Evolutionary conservation across 2,329 filamentous ascomycete species (phyloP), one percentile per base, ranked within the genome.

Genomic region (Gnomoniopsis sp.): DNA sequence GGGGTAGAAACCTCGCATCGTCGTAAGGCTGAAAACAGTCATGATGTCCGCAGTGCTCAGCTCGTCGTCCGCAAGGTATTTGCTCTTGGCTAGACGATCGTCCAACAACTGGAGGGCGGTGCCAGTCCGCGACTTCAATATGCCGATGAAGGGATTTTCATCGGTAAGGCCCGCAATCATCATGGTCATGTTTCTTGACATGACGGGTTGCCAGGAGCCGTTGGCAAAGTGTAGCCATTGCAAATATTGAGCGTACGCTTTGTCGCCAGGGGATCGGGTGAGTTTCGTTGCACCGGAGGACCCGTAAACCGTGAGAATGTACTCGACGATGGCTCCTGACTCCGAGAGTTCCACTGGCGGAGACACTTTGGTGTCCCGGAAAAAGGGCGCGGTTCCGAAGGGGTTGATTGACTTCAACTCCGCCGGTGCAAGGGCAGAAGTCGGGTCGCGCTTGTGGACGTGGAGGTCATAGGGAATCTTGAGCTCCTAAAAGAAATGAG

Each of bases 11-110:
- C 75, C 73, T 17, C 87, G 75, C 77, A 84, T 79, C 2, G 85
- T 89, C 0, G 85, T 87, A 36, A 89, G 71, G 15, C 77, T 74
- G 65, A 81, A 88, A 0, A 86, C 76, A 4, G 72, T 74, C 84
- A 89, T 88, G 43, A 88, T 74, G 69, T 90, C 88, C 1, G 87
- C 87, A 1, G 77, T 84, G 0, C 84, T 88, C 59, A 90, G 83
- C 53, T 85, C 75, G 0, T 78, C 72, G 2, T 87, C 88, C 0
- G 82, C 85, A 22, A 90, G 71, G 76, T 79, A 90, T 8, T 73
- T 67, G 38, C 75, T 79, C 1, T 70, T 61, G 3, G 63, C 64
- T 2, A 89, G 67, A 12, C 81, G 72, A 2, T 77, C 69, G 43
- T 89, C 77, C 26, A 86, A 53, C 22, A 75, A 64, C n/a, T 58